Evolutionary conservation across 768 basidiomycete species (phyloP), one percentile per base, ranked within the genome.

Genomic region (Albatrellus ellisii): DNA sequence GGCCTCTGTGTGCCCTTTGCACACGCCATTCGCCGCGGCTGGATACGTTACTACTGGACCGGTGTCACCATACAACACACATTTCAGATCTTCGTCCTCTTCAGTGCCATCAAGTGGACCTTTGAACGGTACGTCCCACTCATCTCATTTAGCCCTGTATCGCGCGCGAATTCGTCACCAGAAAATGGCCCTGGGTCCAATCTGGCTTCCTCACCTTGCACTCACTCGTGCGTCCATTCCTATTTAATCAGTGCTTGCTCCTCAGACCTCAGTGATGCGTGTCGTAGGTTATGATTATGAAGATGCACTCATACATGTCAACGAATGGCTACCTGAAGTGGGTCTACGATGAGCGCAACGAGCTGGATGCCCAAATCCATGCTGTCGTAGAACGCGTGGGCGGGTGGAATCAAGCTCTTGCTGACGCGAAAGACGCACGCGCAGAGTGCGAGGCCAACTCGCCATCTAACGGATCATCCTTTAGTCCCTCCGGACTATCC

Each of bases 141-240:
- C 27, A 6, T 34, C n/a, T n/a, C n/a, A n/a, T n/a, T n/a, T n/a
- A n/a, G n/a, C n/a, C n/a, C n/a, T n/a, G n/a, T n/a, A n/a, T n/a
- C n/a, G 14, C 8, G 11, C 34, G 34, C 28, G 5, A 2, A 20
- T 14, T 41, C 8, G 25, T 4, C 32, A 6, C n/a, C 24, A 85
- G 90, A 39, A 72, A 90, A 52, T 97, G 92, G 92, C 90, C 89
- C 26, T 97, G 92, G 92, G 92, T 97, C 4, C 92, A 97, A 56
- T 86, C 84, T 4, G 90, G 88, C 5, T 92, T 84, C 59, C 64
- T 91, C 37, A 92, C 84, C 1, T 60, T 90, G 37, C 92, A 97
- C 56, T 77, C 84, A 7, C 65, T 98, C 17, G 86, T 79, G 47
- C 42, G 73, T 31, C 45, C n/a, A 52, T 22, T 26, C 42, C 21